These are phyloP conservation scores for Huntiella moniliformis DNA, from an alignment of 2,329 filamentous ascomycete species.

Conservation along the genomic window DNA sequence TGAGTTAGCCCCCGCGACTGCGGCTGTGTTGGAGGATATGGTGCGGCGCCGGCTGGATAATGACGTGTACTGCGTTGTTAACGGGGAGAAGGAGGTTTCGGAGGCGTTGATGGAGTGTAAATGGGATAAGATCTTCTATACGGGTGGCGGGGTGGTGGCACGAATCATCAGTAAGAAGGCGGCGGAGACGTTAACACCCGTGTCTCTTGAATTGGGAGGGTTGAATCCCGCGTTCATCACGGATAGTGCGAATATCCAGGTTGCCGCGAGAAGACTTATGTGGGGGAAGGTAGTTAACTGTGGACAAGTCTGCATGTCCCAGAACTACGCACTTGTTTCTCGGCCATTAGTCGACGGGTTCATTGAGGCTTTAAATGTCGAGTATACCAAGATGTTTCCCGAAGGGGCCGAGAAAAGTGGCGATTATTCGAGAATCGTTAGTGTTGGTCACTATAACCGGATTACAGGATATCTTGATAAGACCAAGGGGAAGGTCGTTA, in stretches of 20 bases:
- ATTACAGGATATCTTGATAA: conserved; percentile 84
- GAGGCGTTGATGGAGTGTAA: conserved; percentile 68
- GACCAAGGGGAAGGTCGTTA: conserved; percentile 62
- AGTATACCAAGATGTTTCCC: conserved; percentile 64
- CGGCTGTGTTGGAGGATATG: conserved; percentile 63
- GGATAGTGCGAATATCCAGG: conserved; percentile 55
- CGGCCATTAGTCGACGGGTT: conserved; percentile 52
- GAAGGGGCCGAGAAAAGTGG: conserved; percentile 58
- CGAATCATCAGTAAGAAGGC: conserved; percentile 82
- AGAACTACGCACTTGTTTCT: conserved; percentile 83
- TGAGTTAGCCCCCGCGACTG: conserved; percentile 58
- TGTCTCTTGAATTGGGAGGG: conserved; percentile 78
- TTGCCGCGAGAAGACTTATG: conserved; percentile 67
- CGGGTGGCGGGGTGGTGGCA: conserved; percentile 59
- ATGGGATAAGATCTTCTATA: conserved; percentile 98
- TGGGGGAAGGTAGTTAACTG: conserved; percentile 81
- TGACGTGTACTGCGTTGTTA: conserved; percentile 56
- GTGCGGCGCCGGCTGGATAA: conserved; percentile 59
- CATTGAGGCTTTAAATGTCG: conserved; percentile 52
- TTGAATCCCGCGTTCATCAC: conserved; percentile 84
- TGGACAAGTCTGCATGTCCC: conserved; percentile 80
- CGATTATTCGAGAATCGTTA: conserved; percentile 68
- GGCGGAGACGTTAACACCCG: conserved; percentile 71
- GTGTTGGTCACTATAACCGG: conserved; percentile 57
- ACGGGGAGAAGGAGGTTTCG: conserved; percentile 65